Conservation (phyloP, 1,139 yeast genomes). For the Saccharomyces hybrid region DNA sequence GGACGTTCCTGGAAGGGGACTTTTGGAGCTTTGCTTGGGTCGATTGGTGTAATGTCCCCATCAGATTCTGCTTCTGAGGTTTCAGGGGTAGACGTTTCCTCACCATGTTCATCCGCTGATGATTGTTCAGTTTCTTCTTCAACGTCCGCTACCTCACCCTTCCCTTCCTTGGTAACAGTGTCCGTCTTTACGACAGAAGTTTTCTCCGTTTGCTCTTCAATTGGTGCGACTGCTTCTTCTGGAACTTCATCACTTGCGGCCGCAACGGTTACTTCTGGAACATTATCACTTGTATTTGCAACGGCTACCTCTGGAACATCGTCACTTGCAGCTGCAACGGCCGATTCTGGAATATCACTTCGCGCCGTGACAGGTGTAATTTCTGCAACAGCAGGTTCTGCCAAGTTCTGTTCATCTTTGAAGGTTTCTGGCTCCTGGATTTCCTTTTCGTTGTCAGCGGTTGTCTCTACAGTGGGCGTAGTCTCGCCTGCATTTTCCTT, state of each 20-base stretch:
- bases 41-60: slow-evolving; percentile 11
- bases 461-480: background rate
- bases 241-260: background rate
- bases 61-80: slow-evolving; percentile 5
- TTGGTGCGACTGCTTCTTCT: slow-evolving; percentile 7
- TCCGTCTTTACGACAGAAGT: background rate
- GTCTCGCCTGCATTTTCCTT: background rate
- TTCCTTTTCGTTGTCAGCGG: background rate
- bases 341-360: background rate
- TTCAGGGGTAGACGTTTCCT: slow-evolving; percentile 1
- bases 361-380: background rate
- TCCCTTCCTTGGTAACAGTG: background rate
- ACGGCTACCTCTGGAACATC: background rate
- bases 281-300: background rate
- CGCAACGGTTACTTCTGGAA: background rate
- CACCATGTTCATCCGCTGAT: background rate
- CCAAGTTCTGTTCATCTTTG: background rate
- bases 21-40: slow-evolving; percentile 17
- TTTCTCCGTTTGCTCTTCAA: background rate
- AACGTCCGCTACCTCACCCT: background rate
- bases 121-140: background rate
- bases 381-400: background rate
- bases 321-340: slow-evolving; percentile 2
- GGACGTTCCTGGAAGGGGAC: slow-evolving; percentile 13
- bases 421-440: background rate